These are phyloP conservation scores for Rhodomyrtus tomentosa DNA, from an alignment of 345 rosid genomes.

Conservation along the genomic window DNA sequence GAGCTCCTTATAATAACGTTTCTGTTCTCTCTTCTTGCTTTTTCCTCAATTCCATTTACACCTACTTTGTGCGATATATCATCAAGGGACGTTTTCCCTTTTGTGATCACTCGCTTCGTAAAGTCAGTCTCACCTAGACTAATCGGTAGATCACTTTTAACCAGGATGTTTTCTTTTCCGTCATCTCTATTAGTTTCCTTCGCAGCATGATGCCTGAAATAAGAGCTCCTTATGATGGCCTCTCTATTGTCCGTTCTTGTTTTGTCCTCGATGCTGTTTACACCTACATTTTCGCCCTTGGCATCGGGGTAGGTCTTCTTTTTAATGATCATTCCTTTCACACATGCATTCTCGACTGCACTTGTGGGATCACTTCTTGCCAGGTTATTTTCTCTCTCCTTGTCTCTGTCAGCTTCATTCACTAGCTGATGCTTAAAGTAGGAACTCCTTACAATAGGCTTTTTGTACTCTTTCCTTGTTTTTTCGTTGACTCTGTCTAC, in stretches of 20 bases:
- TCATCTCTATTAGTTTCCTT: slow-evolving; percentile 18
- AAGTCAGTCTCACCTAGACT: background rate
- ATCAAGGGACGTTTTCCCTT: background rate
- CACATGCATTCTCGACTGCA: background rate
- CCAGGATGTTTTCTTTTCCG: slow-evolving; percentile 14
- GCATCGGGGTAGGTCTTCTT: background rate
- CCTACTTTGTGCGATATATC: background rate
- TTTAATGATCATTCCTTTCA: slow-evolving; percentile 5
- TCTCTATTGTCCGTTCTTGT: slow-evolving; percentile 30
- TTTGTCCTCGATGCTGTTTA: slow-evolving; percentile 20
- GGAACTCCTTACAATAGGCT: slow-evolving; percentile 49
- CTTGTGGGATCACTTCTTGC: slow-evolving; percentile 10
- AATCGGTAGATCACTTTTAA: slow-evolving; percentile 12
- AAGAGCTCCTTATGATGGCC: slow-evolving; percentile 51
- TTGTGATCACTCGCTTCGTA: slow-evolving; percentile 4
- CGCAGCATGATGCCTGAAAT: slow-evolving; percentile 44
- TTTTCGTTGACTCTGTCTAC: slow-evolving; percentile 18
- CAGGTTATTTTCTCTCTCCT: slow-evolving; percentile 14
- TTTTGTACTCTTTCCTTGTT: slow-evolving; percentile 29
- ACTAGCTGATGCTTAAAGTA: slow-evolving; percentile 52
- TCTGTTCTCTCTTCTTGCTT: slow-evolving; percentile 26
- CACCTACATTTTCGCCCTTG: background rate
- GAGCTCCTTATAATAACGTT: slow-evolving; percentile 51
- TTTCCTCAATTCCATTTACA: slow-evolving; percentile 16
- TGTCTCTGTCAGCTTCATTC: slow-evolving; percentile 16